Evolutionary conservation across 2,329 filamentous ascomycete genomes (phyloP).

Genomic region (Alternaria arborescens): DNA sequence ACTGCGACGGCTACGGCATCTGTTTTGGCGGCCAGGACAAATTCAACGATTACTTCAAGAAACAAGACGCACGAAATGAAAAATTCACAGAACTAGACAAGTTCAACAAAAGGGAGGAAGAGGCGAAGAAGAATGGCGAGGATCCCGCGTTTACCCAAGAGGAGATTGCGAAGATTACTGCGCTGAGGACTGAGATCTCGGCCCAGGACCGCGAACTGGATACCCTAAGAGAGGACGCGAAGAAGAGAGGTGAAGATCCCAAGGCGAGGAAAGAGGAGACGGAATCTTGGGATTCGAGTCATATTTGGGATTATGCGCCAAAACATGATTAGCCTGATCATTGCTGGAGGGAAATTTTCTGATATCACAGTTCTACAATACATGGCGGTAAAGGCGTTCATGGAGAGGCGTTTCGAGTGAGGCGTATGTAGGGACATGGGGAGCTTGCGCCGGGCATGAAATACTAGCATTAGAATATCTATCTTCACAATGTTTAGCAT

Average conservation of each 20-base stretch:
- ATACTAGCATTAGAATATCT: neutral
- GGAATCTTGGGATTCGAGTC: slow-evolving; percentile 43
- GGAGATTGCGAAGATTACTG: slow-evolving; percentile 29
- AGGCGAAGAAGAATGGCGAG: slow-evolving; percentile 43
- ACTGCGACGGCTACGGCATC: slow-evolving; percentile 71
- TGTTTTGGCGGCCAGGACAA: slow-evolving; percentile 64
- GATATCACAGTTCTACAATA: neutral
- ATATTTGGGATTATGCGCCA: slow-evolving; percentile 50
- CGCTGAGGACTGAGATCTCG: slow-evolving; percentile 31
- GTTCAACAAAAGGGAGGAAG: slow-evolving; percentile 51
- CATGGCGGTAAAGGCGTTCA: slow-evolving; percentile 9
- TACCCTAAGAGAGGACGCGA: slow-evolving; percentile 39
- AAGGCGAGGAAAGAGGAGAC: slow-evolving; percentile 44
- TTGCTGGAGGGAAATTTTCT: neutral
- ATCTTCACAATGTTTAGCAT: neutral
- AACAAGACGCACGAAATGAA: slow-evolving; percentile 54
- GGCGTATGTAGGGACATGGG: neutral
- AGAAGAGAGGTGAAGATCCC: slow-evolving; percentile 46
- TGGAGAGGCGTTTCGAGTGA: slow-evolving; percentile 21
- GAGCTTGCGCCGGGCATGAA: neutral
- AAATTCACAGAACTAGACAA: slow-evolving; percentile 52
- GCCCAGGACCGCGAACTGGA: slow-evolving; percentile 43
- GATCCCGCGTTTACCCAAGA: slow-evolving; percentile 30
- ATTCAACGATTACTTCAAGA: slow-evolving; percentile 61
- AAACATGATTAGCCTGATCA: slow-evolving; percentile 20